A percentile compares a stretch with the other conserved stretches of the same genome.
phyloP scores from a whole-genome alignment of 2,329 filamentous ascomycete species.

The Hypoxylon sp. region DNA sequence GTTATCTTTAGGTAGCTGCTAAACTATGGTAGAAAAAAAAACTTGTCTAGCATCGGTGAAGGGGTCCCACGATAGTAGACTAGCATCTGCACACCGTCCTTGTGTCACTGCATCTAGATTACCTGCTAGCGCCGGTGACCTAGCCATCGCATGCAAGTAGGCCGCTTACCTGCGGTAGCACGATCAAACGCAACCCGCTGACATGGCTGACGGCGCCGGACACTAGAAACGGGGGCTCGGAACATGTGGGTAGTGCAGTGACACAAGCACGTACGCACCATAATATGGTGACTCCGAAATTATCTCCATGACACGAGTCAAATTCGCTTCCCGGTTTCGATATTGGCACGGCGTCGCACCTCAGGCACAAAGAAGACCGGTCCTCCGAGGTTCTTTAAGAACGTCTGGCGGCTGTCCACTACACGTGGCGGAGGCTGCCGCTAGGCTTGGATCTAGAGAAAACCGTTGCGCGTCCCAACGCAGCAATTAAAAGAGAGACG shows the following conservation, averaged over 20 bases:
- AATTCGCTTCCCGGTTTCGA: too few relatives aligned
- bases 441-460: constrained; percentile 22
- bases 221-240: constrained; percentile 6
- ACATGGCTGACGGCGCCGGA: constrained; percentile 5
- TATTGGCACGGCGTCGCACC: too few relatives aligned
- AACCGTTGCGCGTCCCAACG: constrained; percentile 14
- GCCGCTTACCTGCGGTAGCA: constrained; percentile 15
- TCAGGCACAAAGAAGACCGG: too few relatives aligned
- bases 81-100: constrained; percentile 14
- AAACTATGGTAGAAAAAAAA: too few relatives aligned
- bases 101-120: constrained; percentile 14
- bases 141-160: constrained; percentile 15
- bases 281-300: constrained; percentile 4
- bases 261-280: too few relatives aligned
- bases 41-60: constrained; percentile 3
- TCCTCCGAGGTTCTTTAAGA: too few relatives aligned
- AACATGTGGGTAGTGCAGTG: constrained; percentile 7
- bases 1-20: too few relatives aligned
- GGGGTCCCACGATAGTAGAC: constrained; percentile 1
- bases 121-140: constrained; percentile 12
- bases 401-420: too few relatives aligned
- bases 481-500: constrained; percentile 4
- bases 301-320: constrained; percentile 1
- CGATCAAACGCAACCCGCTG: constrained; percentile 4
- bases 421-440: constrained; percentile 28